Base-by-base conservation (phyloP, 371 early-diverging fungal genomes). In the Coemansia sp. region DNA sequence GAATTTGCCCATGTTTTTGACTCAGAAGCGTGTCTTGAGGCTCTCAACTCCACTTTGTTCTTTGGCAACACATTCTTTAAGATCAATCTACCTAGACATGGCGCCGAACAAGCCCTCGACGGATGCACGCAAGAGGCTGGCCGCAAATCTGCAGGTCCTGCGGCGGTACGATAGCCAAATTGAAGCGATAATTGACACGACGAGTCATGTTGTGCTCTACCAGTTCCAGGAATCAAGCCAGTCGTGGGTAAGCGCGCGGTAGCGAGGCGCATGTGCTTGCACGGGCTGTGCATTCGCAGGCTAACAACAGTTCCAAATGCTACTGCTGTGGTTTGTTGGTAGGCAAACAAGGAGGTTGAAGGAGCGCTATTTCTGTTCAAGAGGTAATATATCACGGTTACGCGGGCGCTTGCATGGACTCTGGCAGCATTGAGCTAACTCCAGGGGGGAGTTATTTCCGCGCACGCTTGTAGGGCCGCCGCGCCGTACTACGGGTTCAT, bases 301-400 rank as follows among this genome's bases (percentile, higher is more conserved):
- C 11, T 39, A 26, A 50, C 11, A 30, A 12, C 11, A 30, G 39
- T 53, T 20, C 20, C 35, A 53, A 35, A 55, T 39, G 55, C 33
- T 55, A 40, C 41, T 41, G 40, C 14, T 30, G 49, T 59, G 38
- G 12, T 41, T n/a, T 14, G 45, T 34, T 14, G 39, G 40, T 77
- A 72, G 77, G 70, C 61, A 40, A 75, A 75, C 43, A 66, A 75
- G 68, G 66, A 57, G 5, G 76, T 77, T 16, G 76, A 75, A 31
- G 78, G 78, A 41, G 66, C 78, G 33, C 62, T 77, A 12, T 77
- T 77, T 61, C 42, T 77, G 40, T 75, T 59, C 65, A 66, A 74
- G 52, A 64, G 76, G 64, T 63, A 67, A 62, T 8, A 4, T 38
- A 38, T 6, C 16, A 36, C 36, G n/a, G 35, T 7, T n/a, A 36